phyloP scores from a whole-genome alignment of 192 early-diverging fungal genomes.

The Coemansia pectinata region DNA sequence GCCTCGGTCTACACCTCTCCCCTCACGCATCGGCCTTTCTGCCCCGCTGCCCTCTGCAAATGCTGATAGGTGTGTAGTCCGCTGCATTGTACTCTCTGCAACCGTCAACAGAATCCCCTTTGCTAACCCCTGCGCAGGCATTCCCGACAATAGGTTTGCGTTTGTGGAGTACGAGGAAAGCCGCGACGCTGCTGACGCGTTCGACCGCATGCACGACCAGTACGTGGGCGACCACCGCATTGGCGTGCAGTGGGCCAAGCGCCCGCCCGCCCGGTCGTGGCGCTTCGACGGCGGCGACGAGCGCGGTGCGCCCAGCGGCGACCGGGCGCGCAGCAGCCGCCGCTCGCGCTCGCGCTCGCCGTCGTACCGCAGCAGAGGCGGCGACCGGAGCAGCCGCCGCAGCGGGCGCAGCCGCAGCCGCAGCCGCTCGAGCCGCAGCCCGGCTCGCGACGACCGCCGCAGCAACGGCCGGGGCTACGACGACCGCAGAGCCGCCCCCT shows the following conservation, averaged over 20 bases:
- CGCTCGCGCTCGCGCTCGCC: constrained; percentile 51
- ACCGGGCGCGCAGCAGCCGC: constrained; percentile 26
- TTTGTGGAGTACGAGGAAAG: constrained; percentile 95
- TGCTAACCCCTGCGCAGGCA: neutral
- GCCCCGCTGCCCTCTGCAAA: neutral
- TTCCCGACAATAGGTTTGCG: constrained; percentile 66
- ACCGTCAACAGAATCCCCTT: neutral
- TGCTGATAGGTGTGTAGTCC: constrained; percentile 3
- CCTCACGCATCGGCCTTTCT: neutral
- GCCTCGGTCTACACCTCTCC: neutral
- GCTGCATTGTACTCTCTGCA: neutral
- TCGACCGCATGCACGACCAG: constrained; percentile 85
- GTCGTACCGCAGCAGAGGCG: neutral
- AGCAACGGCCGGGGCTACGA: constrained; percentile 13
- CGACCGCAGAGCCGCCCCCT: neutral
- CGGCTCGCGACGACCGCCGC: neutral
- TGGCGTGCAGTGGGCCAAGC: constrained; percentile 91
- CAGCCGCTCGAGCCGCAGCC: constrained; percentile 21
- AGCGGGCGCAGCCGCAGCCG: constrained; percentile 20
- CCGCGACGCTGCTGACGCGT: constrained; percentile 92
- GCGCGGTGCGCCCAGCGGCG: constrained; percentile 23
- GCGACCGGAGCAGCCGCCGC: constrained; percentile 2
- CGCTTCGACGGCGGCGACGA: constrained; percentile 66
- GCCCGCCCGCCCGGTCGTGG: constrained; percentile 77
- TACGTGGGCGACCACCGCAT: constrained; percentile 78